Evolutionary conservation across 192 early-diverging fungal species (phyloP), one percentile per base, ranked within the genome.

Genomic region (Phycomyces nitens): DNA sequence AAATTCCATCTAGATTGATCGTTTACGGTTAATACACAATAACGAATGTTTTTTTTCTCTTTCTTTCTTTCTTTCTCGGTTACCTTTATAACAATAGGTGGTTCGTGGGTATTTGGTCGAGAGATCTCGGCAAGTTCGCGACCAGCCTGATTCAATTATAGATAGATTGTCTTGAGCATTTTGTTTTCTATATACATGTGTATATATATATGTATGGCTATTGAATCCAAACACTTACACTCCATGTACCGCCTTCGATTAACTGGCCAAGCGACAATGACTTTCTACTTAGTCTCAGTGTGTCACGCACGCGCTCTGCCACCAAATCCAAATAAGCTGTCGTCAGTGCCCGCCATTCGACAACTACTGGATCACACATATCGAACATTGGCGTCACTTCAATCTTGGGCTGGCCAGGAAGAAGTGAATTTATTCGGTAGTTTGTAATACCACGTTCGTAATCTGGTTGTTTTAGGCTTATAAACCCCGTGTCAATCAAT

Each of bases 301-400:
- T 70, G 11, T 81, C 71, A 34, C 87, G 81, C 10, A 96, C 84
- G 11, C 75, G 65, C 0, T 82, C 80, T 0, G 88, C 93, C 0
- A 94, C 83, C 15, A 73, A 60, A 71, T 96, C 95, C 59, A 96
- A 64, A 40, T 93, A 78, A 0, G 85, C 83, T 6, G 94, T 88
- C 0, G 95, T 98, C 72, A 98, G 76, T 14, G 91, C 92, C 9
- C 95, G 85, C 95, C 95, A 98, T 70, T 98, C 95, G 47, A 94
- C 84, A 16, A 98, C 84, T 4, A 89, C 89, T 1, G 91, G 86
- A 67, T 97, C 94, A 58, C 77, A 77, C 27, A 86, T 84, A 15
- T 90, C 84, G 69, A 94, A 94, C 63, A 79, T 73, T 5, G 90
- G 92, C 20, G 92, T 80, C 5, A 70, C 62, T 50, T 80, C 80